These are phyloP conservation scores for Draba incana DNA, from an alignment of 345 rosid genomes.

Conservation along the genomic window DNA sequence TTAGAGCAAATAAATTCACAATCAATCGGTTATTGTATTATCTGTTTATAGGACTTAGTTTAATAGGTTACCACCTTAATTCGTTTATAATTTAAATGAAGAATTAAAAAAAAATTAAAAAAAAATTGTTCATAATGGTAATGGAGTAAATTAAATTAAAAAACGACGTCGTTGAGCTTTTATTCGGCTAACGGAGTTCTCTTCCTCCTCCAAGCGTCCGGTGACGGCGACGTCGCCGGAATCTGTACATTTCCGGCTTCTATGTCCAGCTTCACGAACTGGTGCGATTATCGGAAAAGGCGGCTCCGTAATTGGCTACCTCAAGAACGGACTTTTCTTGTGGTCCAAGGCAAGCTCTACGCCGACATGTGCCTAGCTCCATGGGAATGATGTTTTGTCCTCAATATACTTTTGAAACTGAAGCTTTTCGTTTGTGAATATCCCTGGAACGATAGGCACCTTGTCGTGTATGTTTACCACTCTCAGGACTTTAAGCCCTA, in stretches of 20 bases:
- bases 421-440: slow-evolving; percentile 64
- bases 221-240: slow-evolving; percentile 24
- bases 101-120: no score
- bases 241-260: slow-evolving; percentile 45
- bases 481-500: slow-evolving; percentile 65
- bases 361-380: slow-evolving; percentile 82
- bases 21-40: no score
- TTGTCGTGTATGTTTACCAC: slow-evolving; percentile 67
- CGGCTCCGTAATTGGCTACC: slow-evolving; percentile 50
- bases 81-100: no score
- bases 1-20: no score
- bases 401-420: slow-evolving; percentile 68
- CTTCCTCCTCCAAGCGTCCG: slow-evolving; percentile 40
- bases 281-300: slow-evolving; percentile 53
- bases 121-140: no score
- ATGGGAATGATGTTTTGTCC: slow-evolving; percentile 61
- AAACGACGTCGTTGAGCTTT: slow-evolving; percentile 23
- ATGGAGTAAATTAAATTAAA: no score
- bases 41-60: no score
- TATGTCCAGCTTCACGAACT: slow-evolving; percentile 45
- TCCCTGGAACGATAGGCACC: slow-evolving; percentile 81
- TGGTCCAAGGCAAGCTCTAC: slow-evolving; percentile 71
- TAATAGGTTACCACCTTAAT: no score
- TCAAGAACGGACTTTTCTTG: slow-evolving; percentile 62
- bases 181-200: slow-evolving; percentile 25